Percentiles rank a stretch among this genome's conserved stretches.
Evolutionary conservation across 768 basidiomycete genomes (phyloP).

Genomic region (Tulasnella sp.): DNA sequence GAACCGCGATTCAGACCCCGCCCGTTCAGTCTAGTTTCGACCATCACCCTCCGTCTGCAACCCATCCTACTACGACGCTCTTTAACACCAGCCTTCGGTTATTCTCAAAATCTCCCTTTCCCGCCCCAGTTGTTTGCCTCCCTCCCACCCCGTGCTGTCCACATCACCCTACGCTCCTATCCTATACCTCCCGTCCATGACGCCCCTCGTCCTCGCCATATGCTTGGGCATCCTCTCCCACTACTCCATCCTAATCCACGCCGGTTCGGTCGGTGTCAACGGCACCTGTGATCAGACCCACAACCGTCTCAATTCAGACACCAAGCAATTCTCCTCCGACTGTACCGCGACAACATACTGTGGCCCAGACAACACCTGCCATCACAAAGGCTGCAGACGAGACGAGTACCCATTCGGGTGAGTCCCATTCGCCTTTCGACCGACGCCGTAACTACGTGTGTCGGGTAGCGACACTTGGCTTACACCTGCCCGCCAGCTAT

Average conservation of each 20-base stretch:
- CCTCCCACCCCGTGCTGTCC: background rate
- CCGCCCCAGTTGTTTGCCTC: background rate
- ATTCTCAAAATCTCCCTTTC: background rate
- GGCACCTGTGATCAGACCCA: slow-evolving; percentile 40
- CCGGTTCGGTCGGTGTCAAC: slow-evolving; percentile 37
- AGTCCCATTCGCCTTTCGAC: background rate
- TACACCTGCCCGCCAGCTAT: slow-evolving; percentile 15
- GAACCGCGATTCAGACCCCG: background rate
- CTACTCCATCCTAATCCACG: slow-evolving; percentile 20
- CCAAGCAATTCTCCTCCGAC: slow-evolving; percentile 69
- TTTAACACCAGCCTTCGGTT: background rate
- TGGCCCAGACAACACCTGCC: slow-evolving; percentile 40
- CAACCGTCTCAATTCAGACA: slow-evolving; percentile 59
- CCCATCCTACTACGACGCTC: background rate
- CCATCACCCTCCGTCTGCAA: background rate
- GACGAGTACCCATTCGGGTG: slow-evolving; percentile 74
- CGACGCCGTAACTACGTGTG: background rate
- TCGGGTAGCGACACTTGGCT: background rate
- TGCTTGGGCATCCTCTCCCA: slow-evolving; percentile 1
- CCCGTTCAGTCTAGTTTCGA: background rate
- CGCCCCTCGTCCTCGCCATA: background rate
- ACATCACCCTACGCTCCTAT: background rate
- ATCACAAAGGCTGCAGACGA: slow-evolving; percentile 53
- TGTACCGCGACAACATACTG: slow-evolving; percentile 65
- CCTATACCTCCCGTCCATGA: background rate